Evolutionary conservation across 1,139 yeast genomes (phyloP).

Genomic region (Nematodospora anomalae): DNA sequence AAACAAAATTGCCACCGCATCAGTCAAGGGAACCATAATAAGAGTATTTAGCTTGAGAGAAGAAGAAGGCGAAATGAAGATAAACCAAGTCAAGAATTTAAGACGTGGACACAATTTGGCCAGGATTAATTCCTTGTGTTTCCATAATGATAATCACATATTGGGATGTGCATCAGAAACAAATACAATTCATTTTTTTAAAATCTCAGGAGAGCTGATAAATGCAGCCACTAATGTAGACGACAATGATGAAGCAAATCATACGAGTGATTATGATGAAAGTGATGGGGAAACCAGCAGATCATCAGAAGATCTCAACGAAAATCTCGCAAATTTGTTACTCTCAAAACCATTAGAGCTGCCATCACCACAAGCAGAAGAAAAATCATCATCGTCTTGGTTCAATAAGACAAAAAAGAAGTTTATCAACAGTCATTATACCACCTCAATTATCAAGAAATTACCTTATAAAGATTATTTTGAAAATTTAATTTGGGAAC

Average conservation of each 20-base stretch:
- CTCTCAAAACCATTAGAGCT: slow-evolving; percentile 23
- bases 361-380: slow-evolving; percentile 10
- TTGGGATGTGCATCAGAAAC: slow-evolving; percentile 70
- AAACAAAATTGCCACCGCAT: slow-evolving; percentile 62
- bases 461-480: slow-evolving; percentile 45
- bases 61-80: slow-evolving; percentile 16
- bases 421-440: slow-evolving; percentile 36
- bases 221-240: slow-evolving; percentile 15
- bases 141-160: slow-evolving; percentile 49
- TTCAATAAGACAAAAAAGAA: slow-evolving; percentile 21
- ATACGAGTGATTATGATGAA: slow-evolving; percentile 14
- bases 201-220: slow-evolving; percentile 20
- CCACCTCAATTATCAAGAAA: slow-evolving; percentile 39
- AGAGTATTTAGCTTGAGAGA: slow-evolving; percentile 41
- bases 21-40: slow-evolving; percentile 70
- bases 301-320: slow-evolving; percentile 39
- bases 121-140: slow-evolving; percentile 52
- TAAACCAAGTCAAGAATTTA: slow-evolving; percentile 49
- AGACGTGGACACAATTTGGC: slow-evolving; percentile 71
- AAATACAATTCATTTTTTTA: slow-evolving; percentile 68
- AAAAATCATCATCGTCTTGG: slow-evolving; percentile 15
- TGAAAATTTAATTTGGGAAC: slow-evolving; percentile 46
- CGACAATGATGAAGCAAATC: slow-evolving; percentile 10
- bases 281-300: slow-evolving; percentile 15
- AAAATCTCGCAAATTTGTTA: slow-evolving; percentile 43